Base-by-base conservation (phyloP, 176 grass and related monocot species). In the Saccharum officinarum region DNA sequence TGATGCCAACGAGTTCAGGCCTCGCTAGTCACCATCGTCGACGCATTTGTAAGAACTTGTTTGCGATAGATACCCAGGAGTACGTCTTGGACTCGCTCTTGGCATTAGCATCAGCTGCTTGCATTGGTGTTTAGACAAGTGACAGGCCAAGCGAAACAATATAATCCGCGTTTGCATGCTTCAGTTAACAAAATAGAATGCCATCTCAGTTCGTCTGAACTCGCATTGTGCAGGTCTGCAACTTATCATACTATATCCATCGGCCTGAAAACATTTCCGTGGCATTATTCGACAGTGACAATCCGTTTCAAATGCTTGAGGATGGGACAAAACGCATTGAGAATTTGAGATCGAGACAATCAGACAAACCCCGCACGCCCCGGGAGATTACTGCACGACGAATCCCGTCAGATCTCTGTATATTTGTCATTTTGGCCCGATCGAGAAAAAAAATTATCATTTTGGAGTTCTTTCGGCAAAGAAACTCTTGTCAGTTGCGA, bases 11-110 rank as follows among this genome's bases (percentile, higher is more conserved):
- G 11, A 7, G 17, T 65, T 22, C 60, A 77, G 77, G 13, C 75
- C 75, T 73, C 45, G 81, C 68, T 73, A 37, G 75, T 79, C 69
- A 68, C 61, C 40, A 16, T 65, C 82, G 10, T 31, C 81, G 26
- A 30, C 52, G 34, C 23, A 42, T 36, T 55, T 75, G 20, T 38
- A 23, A 23, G 1, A 70, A 44, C 39, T 7, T 42, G 68, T 46
- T 42, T 65, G 54, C 1, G 20, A 20, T 26, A 45, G 64, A 85
- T 78, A 59, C 38, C 83, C 31, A 17, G 0, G 4, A 5, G 47
- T 50, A 50, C 14, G 4, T 50, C 47, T 50, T 50, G 47, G 47
- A 50, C 47, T 47, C 42, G 42, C 45, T 61, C 6, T 38, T 33
- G 50, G 2, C 49, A 12, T 28, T 10, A 25, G 52, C 39, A 77